These are phyloP conservation scores for Meira nashicola DNA, from an alignment of 1,284 basidiomycete genomes.

Conservation along the genomic window DNA sequence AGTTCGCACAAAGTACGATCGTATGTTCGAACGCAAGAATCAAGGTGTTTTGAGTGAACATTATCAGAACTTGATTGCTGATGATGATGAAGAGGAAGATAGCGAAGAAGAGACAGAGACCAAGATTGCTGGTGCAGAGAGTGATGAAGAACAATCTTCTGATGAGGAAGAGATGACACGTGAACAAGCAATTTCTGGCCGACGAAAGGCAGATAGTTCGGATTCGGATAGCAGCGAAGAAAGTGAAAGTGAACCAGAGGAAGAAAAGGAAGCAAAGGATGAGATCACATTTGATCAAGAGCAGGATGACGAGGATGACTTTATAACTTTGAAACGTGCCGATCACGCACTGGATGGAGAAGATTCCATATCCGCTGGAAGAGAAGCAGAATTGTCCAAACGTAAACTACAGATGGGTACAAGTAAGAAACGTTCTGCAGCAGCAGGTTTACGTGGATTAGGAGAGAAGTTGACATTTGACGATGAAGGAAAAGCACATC, in stretches of 20 bases:
- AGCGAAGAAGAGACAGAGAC: slow-evolving; percentile 14
- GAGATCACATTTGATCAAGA: not conserved
- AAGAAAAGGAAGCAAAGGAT: no score
- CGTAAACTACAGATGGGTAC: slow-evolving; percentile 67
- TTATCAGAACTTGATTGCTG: slow-evolving; percentile 81
- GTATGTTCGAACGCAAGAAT: slow-evolving; percentile 96
- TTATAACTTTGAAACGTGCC: slow-evolving; percentile 85
- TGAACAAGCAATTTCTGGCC: not conserved
- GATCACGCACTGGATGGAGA: slow-evolving; percentile 68
- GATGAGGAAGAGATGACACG: slow-evolving; percentile 17
- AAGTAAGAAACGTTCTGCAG: slow-evolving; percentile 73
- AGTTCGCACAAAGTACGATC: slow-evolving; percentile 80
- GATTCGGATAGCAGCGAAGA: slow-evolving; percentile 14
- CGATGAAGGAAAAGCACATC: slow-evolving; percentile 59
- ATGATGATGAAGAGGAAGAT: slow-evolving; percentile 55
- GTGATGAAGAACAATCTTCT: slow-evolving; percentile 14
- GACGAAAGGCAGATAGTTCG: slow-evolving; percentile 12
- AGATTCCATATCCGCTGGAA: not conserved
- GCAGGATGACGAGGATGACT: slow-evolving; percentile 58
- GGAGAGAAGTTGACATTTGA: slow-evolving; percentile 73
- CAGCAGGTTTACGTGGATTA: slow-evolving; percentile 76
- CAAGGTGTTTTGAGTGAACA: slow-evolving; percentile 87
- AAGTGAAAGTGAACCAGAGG: not conserved
- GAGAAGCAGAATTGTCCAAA: slow-evolving; percentile 59
- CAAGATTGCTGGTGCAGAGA: slow-evolving; percentile 7